phyloP scores from a whole-genome alignment of 768 basidiomycete genomes.

The Cystobasidium ongulense region DNA sequence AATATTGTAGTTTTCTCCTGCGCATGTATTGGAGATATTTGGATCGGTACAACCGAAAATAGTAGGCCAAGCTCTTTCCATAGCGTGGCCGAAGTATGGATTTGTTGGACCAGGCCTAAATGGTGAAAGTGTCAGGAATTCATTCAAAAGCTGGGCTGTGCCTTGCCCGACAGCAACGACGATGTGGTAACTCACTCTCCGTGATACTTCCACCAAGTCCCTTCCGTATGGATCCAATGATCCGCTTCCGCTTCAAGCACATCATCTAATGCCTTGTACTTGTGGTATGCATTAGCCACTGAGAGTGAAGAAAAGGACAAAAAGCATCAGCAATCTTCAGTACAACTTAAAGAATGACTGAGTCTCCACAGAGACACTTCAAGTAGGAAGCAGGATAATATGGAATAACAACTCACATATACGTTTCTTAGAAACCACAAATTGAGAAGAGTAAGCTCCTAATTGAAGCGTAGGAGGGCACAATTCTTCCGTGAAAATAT shows the following conservation, averaged over 20 bases:
- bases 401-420: conserved; percentile 31
- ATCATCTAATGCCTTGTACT: conserved; percentile 40
- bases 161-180: background rate
- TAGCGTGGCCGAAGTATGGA: conserved; percentile 32
- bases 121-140: background rate
- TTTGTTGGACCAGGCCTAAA: conserved; percentile 24
- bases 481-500: conserved; percentile 41
- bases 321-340: too few species aligned
- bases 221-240: conserved; percentile 33
- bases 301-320: background rate
- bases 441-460: conserved; percentile 43
- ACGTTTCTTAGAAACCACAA: conserved; percentile 41
- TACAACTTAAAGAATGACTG: too few species aligned
- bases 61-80: conserved; percentile 31
- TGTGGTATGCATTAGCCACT: conserved; percentile 36
- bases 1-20: conserved; percentile 7
- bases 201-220: conserved; percentile 26
- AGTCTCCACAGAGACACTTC: background rate
- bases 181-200: conserved; percentile 14
- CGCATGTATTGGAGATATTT: conserved; percentile 22
- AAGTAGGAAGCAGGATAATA: background rate
- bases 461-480: conserved; percentile 38
- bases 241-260: conserved; percentile 26
- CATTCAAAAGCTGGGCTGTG: background rate
- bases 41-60: conserved; percentile 29